A percentile compares a stretch with the other conserved stretches of the same genome.
Evolutionary conservation across 495 filamentous ascomycete species (phyloP).

Genomic region (Clohesyomyces aquaticus): DNA sequence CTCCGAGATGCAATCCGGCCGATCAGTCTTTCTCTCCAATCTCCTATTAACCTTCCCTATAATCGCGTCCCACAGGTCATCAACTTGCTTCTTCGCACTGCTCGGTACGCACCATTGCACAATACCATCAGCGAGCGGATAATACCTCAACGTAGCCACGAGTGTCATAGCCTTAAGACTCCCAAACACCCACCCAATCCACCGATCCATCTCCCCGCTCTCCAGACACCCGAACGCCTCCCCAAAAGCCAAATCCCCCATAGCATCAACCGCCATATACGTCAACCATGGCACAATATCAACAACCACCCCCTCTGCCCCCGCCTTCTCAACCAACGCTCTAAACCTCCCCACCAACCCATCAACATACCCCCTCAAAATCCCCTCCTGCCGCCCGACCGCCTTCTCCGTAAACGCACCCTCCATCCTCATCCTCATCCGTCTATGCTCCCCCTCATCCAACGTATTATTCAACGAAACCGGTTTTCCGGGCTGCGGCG

Average conservation of each 20-base stretch:
- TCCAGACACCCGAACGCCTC: constrained; percentile 43
- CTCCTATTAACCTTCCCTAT: too few relatives aligned
- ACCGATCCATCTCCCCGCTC: constrained; percentile 6
- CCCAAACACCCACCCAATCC: constrained; percentile 38
- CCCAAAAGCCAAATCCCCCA: constrained; percentile 44
- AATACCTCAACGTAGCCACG: constrained; percentile 26
- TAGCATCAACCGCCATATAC: constrained; percentile 43
- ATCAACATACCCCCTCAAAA: constrained; percentile 39
- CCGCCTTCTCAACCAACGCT: neutral
- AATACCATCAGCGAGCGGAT: constrained; percentile 19
- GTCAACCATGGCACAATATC: constrained; percentile 42
- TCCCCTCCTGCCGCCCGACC: constrained; percentile 38
- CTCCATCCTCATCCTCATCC: constrained; percentile 34
- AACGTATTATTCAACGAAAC: constrained; percentile 40
- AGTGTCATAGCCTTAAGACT: constrained; percentile 27
- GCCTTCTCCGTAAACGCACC: constrained; percentile 42
- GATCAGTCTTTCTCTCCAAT: too few relatives aligned
- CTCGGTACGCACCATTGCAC: too few relatives aligned
- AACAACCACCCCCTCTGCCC: constrained; percentile 18
- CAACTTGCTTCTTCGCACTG: too few relatives aligned
- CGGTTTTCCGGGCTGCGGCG: constrained; percentile 23
- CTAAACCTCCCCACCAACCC: constrained; percentile 35
- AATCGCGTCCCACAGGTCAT: too few relatives aligned
- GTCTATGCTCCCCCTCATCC: constrained; percentile 34
- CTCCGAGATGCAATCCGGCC: neutral